Evolutionary conservation across 1,284 basidiomycete species (phyloP).

Genomic region (Apiotrichum veenhuisii): DNA sequence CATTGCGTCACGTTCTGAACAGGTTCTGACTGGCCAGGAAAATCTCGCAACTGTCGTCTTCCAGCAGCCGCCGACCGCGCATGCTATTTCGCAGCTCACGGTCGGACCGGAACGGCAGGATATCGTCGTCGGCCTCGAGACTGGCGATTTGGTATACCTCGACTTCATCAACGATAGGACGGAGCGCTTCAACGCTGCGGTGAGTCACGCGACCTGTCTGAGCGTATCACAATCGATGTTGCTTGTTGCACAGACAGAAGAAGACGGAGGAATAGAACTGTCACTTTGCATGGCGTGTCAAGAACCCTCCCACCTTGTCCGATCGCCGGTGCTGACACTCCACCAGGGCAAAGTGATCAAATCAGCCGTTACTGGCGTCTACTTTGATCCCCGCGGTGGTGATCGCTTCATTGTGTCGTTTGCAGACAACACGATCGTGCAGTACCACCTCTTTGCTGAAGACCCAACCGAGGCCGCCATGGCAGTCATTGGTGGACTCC

Average conservation of each 20-base stretch:
- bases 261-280: neutral
- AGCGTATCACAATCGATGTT: too few relatives aligned
- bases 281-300: too few relatives aligned
- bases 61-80: conserved; percentile 79
- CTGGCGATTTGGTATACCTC: conserved; percentile 90
- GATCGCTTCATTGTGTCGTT: conserved; percentile 88
- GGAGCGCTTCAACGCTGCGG: conserved; percentile 85
- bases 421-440: conserved; percentile 57
- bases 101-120: conserved; percentile 67
- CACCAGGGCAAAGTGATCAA: conserved; percentile 69
- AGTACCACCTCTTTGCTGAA: conserved; percentile 45
- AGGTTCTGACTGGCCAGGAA: conserved; percentile 69
- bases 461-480: conserved; percentile 31
- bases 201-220: conserved; percentile 40
- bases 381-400: conserved; percentile 81
- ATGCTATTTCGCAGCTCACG: conserved; percentile 73
- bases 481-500: conserved; percentile 19
- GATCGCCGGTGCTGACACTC: neutral
- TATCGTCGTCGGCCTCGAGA: conserved; percentile 84
- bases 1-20: neutral
- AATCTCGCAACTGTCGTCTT: conserved; percentile 81
- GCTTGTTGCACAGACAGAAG: neutral
- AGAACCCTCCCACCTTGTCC: too few relatives aligned
- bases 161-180: conserved; percentile 69
- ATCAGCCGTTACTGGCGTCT: conserved; percentile 74